Conservation (phyloP, 257 asterid genomes). For the Prunella vulgaris region DNA sequence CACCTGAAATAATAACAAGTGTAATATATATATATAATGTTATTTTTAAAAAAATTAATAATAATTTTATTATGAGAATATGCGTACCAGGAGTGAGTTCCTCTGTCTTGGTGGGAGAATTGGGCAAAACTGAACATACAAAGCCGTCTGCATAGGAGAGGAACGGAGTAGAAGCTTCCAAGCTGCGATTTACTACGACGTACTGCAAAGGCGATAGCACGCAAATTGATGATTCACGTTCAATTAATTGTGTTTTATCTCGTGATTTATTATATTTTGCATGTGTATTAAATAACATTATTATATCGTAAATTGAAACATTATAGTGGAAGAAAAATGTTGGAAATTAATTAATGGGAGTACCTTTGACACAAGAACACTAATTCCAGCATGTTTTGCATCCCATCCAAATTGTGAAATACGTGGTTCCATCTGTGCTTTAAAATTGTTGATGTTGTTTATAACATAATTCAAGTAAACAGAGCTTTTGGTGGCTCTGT, state of each 20-base stretch:
- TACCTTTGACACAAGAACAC: slow-evolving; percentile 46
- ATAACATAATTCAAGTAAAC: slow-evolving; percentile 28
- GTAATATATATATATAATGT: too few relatives aligned
- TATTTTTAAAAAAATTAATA: too few relatives aligned
- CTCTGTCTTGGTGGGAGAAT: slow-evolving; percentile 33
- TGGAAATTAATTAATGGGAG: neutral
- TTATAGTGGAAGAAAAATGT: neutral
- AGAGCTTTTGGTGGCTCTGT: slow-evolving; percentile 35
- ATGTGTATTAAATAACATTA: too few relatives aligned
- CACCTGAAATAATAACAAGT: slow-evolving; percentile 19
- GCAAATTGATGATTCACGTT: neutral
- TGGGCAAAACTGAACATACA: slow-evolving; percentile 34
- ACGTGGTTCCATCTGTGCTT: slow-evolving; percentile 22
- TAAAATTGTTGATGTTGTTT: slow-evolving; percentile 26
- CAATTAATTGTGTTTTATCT: too few relatives aligned
- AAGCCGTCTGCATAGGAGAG: slow-evolving; percentile 32
- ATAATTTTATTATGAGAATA: neutral
- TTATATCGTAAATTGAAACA: neutral
- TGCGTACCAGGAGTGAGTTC: slow-evolving; percentile 29
- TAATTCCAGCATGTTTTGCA: slow-evolving; percentile 52
- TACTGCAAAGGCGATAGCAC: slow-evolving; percentile 15
- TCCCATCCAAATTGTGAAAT: slow-evolving; percentile 50
- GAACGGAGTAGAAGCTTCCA: slow-evolving; percentile 30
- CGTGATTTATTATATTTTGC: too few relatives aligned
- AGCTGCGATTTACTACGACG: slow-evolving; percentile 10